Base-by-base conservation (phyloP, 78 protist species). In the Dictyostelium firmibasis region DNA sequence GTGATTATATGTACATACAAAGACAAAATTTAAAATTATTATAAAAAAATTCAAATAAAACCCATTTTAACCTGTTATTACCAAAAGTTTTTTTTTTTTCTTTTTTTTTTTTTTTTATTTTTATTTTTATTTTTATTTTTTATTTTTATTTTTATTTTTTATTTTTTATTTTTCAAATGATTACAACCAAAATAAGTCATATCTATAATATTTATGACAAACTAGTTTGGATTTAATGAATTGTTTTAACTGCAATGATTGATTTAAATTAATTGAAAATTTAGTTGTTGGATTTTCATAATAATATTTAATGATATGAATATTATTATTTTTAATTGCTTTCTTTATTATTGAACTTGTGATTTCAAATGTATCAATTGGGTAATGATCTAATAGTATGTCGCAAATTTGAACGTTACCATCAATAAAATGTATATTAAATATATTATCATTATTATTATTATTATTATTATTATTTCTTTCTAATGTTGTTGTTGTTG, bases 221-320 rank as follows among this genome's bases (percentile, higher is more conserved):
- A 25, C 11, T 29, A 67, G 27, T 11, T 25, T 29, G 23, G 33
- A 11, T 67, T 67, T 25, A n/a, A 67, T 67, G 75, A 67, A 11
- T 10, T 67, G 31, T 64, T 10, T 25, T 25, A 64, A 64, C 25
- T 67, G 14, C 27, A 27, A 27, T 25, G 75, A 67, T 67, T 67
- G 75, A 67, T 67, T 67, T 67, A 29, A n/a, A 27, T 67, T 67
- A 10, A 9, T n/a, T 25, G 33, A 67, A 3, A 57, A 57, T 57
- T 57, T 57, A 57, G 20, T 5, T 20, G 67, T 57, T 57, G 67
- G 67, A 4, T n/a, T 13, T 9, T 27, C 10, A 67, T 67, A 67
- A 67, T 67, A 67, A 67, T 67, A 67, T 67, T 67, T 67, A 67
- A 67, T 27, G 27, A 67, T 67, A 67, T 67, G 75, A 67, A 67